phyloP scores from a whole-genome alignment of 1,284 basidiomycete genomes.

The Malassezia arunalokei region DNA sequence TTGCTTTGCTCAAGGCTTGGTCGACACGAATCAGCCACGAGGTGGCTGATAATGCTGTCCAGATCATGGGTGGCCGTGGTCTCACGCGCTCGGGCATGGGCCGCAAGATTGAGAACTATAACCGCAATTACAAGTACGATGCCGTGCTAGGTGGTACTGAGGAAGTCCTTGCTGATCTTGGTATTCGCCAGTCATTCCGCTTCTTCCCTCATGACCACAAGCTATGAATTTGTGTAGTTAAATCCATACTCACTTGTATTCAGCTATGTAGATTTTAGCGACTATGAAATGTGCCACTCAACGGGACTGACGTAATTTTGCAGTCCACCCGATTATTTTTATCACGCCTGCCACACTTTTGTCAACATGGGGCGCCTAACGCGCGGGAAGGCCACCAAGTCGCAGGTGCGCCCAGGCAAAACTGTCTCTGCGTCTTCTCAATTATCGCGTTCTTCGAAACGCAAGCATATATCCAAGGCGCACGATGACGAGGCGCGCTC shows the following conservation, averaged over 20 bases:
- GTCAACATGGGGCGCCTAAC: no score
- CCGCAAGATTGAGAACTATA: constrained; percentile 50
- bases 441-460: neutral
- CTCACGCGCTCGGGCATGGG: constrained; percentile 58
- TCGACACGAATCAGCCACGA: constrained; percentile 43
- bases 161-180: constrained; percentile 51
- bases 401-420: no score
- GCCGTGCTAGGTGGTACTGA: constrained; percentile 44
- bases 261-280: no score
- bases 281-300: no score
- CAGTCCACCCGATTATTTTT: no score
- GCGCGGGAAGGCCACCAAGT: no score
- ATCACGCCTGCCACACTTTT: no score
- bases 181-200: constrained; percentile 49
- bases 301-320: no score
- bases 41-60: constrained; percentile 63
- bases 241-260: neutral
- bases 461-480: neutral
- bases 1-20: constrained; percentile 60
- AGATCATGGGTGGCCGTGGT: constrained; percentile 60
- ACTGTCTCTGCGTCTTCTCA: neutral
- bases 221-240: constrained; percentile 13
- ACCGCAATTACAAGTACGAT: constrained; percentile 63
- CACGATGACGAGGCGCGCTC: constrained; percentile 1
- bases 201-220: constrained; percentile 39